These are phyloP conservation scores for Teunomyces pallodes DNA, from an alignment of 805 yeast genomes.

Conservation along the genomic window DNA sequence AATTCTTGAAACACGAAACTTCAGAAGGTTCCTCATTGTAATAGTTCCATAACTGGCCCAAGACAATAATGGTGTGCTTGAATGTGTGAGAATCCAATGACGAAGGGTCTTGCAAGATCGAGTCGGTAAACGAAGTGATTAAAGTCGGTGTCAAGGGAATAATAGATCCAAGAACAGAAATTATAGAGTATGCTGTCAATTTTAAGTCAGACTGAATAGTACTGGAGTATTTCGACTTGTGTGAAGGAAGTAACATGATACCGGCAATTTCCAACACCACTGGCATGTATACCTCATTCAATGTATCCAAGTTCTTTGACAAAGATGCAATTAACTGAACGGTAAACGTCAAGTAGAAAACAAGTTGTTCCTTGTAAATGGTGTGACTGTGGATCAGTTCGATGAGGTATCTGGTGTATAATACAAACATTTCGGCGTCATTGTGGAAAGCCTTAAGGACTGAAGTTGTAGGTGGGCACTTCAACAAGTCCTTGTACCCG, in stretches of 20 bases:
- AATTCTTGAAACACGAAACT: slow-evolving; percentile 17
- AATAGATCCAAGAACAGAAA: slow-evolving; percentile 75
- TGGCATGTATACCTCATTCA: slow-evolving; percentile 52
- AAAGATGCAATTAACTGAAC: slow-evolving; percentile 67
- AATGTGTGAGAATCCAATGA: slow-evolving; percentile 18
- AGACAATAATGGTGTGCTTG: slow-evolving; percentile 36
- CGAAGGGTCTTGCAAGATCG: slow-evolving; percentile 26
- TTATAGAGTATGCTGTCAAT: slow-evolving; percentile 77
- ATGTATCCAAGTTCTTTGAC: slow-evolving; percentile 42
- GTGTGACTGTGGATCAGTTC: slow-evolving; percentile 51
- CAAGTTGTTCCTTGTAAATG: slow-evolving; percentile 65
- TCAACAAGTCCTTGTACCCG: slow-evolving; percentile 62
- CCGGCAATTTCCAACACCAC: slow-evolving; percentile 58
- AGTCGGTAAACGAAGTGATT: slow-evolving; percentile 30
- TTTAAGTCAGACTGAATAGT: slow-evolving; percentile 53
- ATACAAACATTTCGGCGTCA: slow-evolving; percentile 64
- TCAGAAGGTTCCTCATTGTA: slow-evolving; percentile 15
- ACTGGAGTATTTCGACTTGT: slow-evolving; percentile 14
- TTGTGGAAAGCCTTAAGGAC: slow-evolving; percentile 66
- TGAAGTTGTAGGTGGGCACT: slow-evolving; percentile 64
- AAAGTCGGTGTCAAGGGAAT: slow-evolving; percentile 49
- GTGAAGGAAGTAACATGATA: slow-evolving; percentile 40
- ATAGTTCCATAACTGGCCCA: slow-evolving; percentile 41
- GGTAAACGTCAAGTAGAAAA: slow-evolving; percentile 74
- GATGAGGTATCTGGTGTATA: slow-evolving; percentile 58